Evolutionary conservation across 352 stramenopile species (phyloP), one percentile per base, ranked within the genome.

Genomic region (Globisporangium cederbergense): DNA sequence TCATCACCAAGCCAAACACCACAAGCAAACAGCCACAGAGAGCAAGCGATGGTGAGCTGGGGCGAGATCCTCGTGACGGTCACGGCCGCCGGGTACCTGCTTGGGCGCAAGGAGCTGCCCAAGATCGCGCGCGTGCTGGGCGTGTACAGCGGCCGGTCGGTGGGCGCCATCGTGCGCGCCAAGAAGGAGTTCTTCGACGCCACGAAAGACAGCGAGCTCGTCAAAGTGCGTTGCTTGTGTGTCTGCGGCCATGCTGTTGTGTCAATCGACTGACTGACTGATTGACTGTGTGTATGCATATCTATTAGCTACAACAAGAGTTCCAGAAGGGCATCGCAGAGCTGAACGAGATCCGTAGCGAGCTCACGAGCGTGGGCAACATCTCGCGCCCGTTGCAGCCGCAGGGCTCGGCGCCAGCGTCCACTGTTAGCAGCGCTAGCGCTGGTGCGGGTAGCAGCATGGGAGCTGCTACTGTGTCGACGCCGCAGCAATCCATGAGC

Each of bases 171-270:
- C 47, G 60, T 93, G 32, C 84, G 84, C 52, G 84, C 84, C 40
- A 93, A 93, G 68, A 86, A 90, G 51, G 81, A 93, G 72, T 93
- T 91, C 67, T 93, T 91, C 55, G 80, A 93, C 70, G 84, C 81
- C 25, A 93, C 84, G 1, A 88, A 84, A 46, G 79, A 91, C 77
- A 89, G 84, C 54, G 78, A 93, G 42, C 77, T 93, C 5, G 79
- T 93, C 66, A 89, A 89, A 67, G 79, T 87, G 20, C 9, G 60
- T 25, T 10, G 10, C 18, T 11, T 53, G 22, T 3, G 30, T 42
- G 2, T 42, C 43, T 16, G 16, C 32, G 40, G 13, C 40, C 40
- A 5, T 46, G 40, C 13, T 28, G 25, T 28, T 28, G 25, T 28
- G 25, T 28, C 14, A n/a, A 46, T 46, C 4, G 6, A 16, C 40